Conservation (phyloP, 768 basidiomycete species). For the Coprinopsis sp. region DNA sequence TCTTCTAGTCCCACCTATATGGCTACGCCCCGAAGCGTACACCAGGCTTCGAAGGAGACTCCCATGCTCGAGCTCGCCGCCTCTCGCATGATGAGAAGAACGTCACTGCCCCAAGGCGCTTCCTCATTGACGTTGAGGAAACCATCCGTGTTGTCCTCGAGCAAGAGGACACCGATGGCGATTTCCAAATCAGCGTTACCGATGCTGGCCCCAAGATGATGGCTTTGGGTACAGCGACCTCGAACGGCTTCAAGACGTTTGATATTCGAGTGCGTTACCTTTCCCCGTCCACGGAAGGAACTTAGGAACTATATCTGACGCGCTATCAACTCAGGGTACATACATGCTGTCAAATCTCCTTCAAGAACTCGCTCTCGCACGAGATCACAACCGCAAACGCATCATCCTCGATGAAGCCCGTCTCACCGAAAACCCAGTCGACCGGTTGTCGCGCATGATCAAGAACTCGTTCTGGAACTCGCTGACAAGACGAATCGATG, state of each 20-base stretch:
- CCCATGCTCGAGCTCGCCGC: conserved; percentile 66
- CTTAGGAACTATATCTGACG: background rate
- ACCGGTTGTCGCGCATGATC: conserved; percentile 96
- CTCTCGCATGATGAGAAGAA: conserved; percentile 93
- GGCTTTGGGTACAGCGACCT: conserved; percentile 92
- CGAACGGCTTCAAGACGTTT: conserved; percentile 97
- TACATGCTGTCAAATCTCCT: conserved; percentile 99
- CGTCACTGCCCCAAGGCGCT: conserved; percentile 74
- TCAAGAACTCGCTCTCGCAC: conserved; percentile 96
- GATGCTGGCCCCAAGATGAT: conserved; percentile 97
- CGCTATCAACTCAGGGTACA: conserved; percentile 61
- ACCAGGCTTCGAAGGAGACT: conserved; percentile 75
- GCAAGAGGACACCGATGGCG: conserved; percentile 96
- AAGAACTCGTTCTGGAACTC: conserved; percentile 98
- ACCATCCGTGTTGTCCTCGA: conserved; percentile 94
- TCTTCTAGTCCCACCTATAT: conserved; percentile 59
- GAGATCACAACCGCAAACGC: conserved; percentile 91
- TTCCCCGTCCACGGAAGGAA: background rate
- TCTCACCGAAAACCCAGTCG: conserved; percentile 95
- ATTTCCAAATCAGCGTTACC: conserved; percentile 94
- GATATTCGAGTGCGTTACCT: conserved; percentile 72
- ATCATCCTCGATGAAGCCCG: conserved; percentile 99
- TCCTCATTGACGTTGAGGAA: conserved; percentile 96
- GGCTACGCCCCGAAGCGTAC: conserved; percentile 67
- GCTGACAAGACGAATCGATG: conserved; percentile 93